Base-by-base conservation (phyloP, 2,329 filamentous ascomycete species). In the Alternaria sp. region DNA sequence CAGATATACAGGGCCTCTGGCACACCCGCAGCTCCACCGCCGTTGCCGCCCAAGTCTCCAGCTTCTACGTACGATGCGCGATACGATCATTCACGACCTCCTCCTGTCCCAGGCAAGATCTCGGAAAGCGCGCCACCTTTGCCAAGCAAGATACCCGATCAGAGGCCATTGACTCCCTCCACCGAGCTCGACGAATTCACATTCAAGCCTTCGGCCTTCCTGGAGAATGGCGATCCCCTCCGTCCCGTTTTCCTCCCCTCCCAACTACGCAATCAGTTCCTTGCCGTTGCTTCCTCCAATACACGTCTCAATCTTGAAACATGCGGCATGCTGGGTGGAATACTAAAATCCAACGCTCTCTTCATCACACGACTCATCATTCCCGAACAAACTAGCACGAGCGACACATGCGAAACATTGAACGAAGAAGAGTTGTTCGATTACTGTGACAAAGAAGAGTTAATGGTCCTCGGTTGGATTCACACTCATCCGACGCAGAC, bases 401-500 rank as follows among this genome's bases (percentile, higher is more conserved):
- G 91, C 3, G 95, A 99, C 76, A 98, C 96, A 0, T 99, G 96
- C 79, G 95, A 98, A 80, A 98, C 93, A 20, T 89, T 93, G 51
- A 96, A 97, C 69, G 94, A 97, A 78, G 87, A 88, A 28, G 88
- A 89, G 0, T 86, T 97, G 26, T 94, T 97, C 71, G 93, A 97
- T 60, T 97, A 95, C 78, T 96, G 94, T 75, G 92, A 96, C 72
- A 86, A 85, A 6, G 88, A 97, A 74, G 92, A 96, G 64, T 81
- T 98, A 37, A 88, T 97, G 79, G 89, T 97, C 57, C 86, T 97
- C 6, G 95, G 95, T 43, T 99, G 96, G 96, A 99, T 99, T 65
- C 96, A 99, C 78, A 99, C 96, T 0, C 96, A 99, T 78, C 96
- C 96, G 0, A 93, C 91, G 0, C 96, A 99, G 82, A 96, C 93